These are phyloP conservation scores for Rasamsonia emersonii DNA, from an alignment of 2,329 filamentous ascomycete species.

Conservation along the genomic window DNA sequence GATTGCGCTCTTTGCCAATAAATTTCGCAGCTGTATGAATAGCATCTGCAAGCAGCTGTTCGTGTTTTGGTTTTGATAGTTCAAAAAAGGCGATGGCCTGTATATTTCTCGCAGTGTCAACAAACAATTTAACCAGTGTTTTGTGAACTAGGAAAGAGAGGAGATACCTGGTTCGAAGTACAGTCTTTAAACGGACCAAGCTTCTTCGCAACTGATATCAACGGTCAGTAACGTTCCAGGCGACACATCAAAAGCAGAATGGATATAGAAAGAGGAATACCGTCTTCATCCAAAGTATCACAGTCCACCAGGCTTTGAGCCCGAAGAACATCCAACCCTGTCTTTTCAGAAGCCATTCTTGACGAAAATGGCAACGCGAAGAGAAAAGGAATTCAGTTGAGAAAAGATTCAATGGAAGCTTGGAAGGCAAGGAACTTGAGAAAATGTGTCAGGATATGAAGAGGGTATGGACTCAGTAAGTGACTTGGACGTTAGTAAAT, in stretches of 20 bases:
- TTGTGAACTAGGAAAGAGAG: not conserved
- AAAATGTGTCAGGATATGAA: too few species aligned
- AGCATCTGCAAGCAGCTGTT: constrained; percentile 14
- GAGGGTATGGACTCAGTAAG: too few species aligned
- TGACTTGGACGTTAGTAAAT: too few species aligned
- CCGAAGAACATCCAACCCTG: too few species aligned
- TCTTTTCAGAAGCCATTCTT: too few species aligned
- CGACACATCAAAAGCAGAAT: not conserved
- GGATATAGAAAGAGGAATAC: constrained; percentile 19
- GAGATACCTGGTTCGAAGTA: constrained; percentile 46
- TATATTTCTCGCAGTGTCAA: not conserved
- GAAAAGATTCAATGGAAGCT: too few species aligned
- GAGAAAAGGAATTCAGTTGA: too few species aligned
- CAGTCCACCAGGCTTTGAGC: constrained; percentile 35
- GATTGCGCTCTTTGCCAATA: constrained; percentile 26
- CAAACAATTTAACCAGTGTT: not conserved
- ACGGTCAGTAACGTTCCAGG: constrained; percentile 2
- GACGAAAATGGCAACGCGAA: too few species aligned
- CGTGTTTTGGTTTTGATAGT: constrained; percentile 35
- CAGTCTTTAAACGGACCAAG: constrained; percentile 45
- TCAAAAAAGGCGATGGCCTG: constrained; percentile 45
- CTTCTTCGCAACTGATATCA: constrained; percentile 32
- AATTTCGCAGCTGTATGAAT: constrained; percentile 25
- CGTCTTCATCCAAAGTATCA: constrained; percentile 43
- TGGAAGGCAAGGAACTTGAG: too few species aligned